phyloP scores from a whole-genome alignment of 192 early-diverging fungal species.

The Coemansia guatemalensis region DNA sequence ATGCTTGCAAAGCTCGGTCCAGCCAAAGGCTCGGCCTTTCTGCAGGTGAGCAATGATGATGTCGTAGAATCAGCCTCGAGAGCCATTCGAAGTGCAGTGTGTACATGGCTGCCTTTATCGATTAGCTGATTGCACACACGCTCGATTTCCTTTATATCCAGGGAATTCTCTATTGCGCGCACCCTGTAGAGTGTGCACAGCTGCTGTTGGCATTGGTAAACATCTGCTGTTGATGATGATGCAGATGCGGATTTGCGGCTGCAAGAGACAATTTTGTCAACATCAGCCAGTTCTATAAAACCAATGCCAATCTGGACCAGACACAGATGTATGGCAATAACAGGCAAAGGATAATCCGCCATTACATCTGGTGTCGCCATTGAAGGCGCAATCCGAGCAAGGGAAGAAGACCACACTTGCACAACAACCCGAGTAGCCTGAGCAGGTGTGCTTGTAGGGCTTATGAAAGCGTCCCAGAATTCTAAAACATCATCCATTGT shows the following conservation, averaged over 20 bases:
- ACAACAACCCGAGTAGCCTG: constrained; percentile 11
- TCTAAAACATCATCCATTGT: constrained; percentile 17
- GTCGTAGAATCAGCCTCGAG: neutral
- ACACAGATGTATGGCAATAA: constrained; percentile 17
- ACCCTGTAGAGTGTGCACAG: too few species aligned
- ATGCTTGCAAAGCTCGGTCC: neutral
- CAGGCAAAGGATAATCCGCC: neutral
- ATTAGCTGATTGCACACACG: neutral
- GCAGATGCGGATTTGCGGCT: neutral
- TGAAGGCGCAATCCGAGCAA: neutral
- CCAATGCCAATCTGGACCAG: constrained; percentile 1
- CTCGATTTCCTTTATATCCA: too few species aligned
- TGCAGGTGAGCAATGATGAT: constrained; percentile 3
- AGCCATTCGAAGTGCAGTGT: constrained; percentile 15
- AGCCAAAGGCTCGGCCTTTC: too few species aligned
- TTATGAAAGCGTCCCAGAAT: constrained; percentile 35
- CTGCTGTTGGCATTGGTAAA: too few species aligned
- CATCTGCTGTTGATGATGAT: too few species aligned
- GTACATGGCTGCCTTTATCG: neutral
- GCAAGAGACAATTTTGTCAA: constrained; percentile 1
- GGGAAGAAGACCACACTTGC: constrained; percentile 13
- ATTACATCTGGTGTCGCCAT: neutral
- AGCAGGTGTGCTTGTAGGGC: neutral
- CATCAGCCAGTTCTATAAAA: neutral
- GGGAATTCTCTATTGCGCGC: too few species aligned